These are phyloP conservation scores for Pleurotus citrinopileatus DNA, from an alignment of 768 basidiomycete species.

Conservation along the genomic window DNA sequence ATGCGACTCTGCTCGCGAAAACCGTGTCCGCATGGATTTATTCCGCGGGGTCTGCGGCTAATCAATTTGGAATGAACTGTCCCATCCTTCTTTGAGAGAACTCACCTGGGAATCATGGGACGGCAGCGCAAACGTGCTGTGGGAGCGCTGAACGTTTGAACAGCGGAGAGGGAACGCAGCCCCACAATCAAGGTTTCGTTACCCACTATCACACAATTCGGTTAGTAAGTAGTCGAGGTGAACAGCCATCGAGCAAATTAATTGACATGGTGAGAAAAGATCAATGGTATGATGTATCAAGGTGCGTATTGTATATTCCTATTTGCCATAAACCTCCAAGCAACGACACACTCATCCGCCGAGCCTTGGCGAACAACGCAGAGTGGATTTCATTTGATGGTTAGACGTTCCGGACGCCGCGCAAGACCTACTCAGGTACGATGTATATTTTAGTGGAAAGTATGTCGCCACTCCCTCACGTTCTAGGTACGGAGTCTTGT, in stretches of 20 bases:
- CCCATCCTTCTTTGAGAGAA: background rate
- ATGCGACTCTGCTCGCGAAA: background rate
- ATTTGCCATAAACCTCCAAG: background rate
- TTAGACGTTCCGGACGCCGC: too few relatives aligned
- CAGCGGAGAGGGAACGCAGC: too few relatives aligned
- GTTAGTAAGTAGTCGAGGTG: background rate
- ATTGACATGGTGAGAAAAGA: background rate
- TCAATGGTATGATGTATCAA: background rate
- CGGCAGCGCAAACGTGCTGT: background rate
- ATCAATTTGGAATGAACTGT: background rate
- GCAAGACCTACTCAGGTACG: too few relatives aligned
- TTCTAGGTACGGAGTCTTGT: too few relatives aligned
- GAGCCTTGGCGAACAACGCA: too few relatives aligned
- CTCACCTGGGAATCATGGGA: background rate
- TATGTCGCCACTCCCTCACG: too few relatives aligned
- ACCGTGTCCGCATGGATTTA: background rate
- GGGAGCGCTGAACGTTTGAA: too few relatives aligned
- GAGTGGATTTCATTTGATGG: too few relatives aligned
- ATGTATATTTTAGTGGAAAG: too few relatives aligned
- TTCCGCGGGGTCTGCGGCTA: background rate
- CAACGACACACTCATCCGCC: too few relatives aligned
- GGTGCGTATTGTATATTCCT: background rate
- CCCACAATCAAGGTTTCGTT: too few relatives aligned
- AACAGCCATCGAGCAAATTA: background rate
- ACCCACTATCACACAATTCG: background rate